A percentile compares a stretch with the other conserved stretches of the same genome.
phyloP scores from a whole-genome alignment of 2,329 filamentous ascomycete genomes.

The Clonostachys rosea region DNA sequence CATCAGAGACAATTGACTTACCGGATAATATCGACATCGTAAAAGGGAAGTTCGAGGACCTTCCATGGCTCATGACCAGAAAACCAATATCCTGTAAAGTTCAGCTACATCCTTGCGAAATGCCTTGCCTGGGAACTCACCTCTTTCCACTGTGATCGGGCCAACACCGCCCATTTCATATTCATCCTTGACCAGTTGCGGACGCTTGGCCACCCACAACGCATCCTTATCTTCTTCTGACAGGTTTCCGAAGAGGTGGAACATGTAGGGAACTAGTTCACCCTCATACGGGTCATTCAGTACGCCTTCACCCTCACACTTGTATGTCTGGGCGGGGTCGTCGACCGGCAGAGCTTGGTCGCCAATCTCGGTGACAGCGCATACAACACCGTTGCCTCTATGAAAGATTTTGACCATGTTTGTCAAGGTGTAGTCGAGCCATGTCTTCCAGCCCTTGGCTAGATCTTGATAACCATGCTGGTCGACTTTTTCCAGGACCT shows the following conservation, averaged over 20 bases:
- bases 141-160: slow-evolving; percentile 33
- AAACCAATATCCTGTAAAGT: slow-evolving; percentile 27
- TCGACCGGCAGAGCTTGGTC: slow-evolving; percentile 23
- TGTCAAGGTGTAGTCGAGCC: slow-evolving; percentile 31
- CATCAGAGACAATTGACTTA: slow-evolving; percentile 5
- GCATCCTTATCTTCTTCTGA: slow-evolving; percentile 21
- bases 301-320: slow-evolving; percentile 23
- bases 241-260: slow-evolving; percentile 29
- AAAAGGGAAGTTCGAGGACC: slow-evolving; percentile 33
- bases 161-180: slow-evolving; percentile 27
- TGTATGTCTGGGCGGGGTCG: slow-evolving; percentile 19
- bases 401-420: slow-evolving; percentile 31
- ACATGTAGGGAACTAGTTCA: slow-evolving; percentile 32
- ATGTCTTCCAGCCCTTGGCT: slow-evolving; percentile 26
- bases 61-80: slow-evolving; percentile 35
- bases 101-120: neutral
- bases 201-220: slow-evolving; percentile 30
- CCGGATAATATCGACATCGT: slow-evolving; percentile 31
- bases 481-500: slow-evolving; percentile 22
- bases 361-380: slow-evolving; percentile 27
- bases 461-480: slow-evolving; percentile 16
- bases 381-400: slow-evolving; percentile 26
- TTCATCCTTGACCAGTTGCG: slow-evolving; percentile 26
- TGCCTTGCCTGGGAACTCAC: slow-evolving; percentile 6
- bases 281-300: slow-evolving; percentile 37